A percentile compares a stretch with the other conserved stretches of the same genome.
Evolutionary conservation across 2,329 filamentous ascomycete species (phyloP).

Genomic region (Exophiala oligosperma): DNA sequence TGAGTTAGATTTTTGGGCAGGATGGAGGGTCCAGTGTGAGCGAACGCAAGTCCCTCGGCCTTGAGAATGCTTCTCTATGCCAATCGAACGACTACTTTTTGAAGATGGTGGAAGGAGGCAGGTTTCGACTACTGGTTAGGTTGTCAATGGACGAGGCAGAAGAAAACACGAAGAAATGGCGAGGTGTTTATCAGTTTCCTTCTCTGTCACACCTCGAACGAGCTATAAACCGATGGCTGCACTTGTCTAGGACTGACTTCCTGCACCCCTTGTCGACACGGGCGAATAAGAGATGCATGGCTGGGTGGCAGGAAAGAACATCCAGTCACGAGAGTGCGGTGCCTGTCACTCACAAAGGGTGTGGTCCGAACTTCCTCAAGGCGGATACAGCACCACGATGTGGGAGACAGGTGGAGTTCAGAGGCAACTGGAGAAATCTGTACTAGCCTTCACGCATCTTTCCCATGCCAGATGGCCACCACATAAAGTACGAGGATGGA

Average conservation of each 20-base stretch:
- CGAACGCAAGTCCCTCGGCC: too few relatives aligned
- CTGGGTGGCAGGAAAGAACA: neutral
- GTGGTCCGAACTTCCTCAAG: neutral
- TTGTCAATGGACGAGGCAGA: neutral
- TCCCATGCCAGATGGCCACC: too few relatives aligned
- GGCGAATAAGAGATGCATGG: neutral
- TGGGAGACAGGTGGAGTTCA: neutral
- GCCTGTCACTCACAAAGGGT: neutral
- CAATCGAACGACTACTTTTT: neutral
- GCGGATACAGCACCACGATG: neutral
- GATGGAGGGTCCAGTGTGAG: neutral
- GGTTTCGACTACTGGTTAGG: neutral
- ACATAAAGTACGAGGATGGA: too few relatives aligned
- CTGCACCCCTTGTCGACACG: neutral
- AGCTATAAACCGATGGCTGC: neutral
- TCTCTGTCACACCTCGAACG: conserved; percentile 16
- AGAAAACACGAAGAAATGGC: conserved; percentile 4
- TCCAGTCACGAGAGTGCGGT: neutral
- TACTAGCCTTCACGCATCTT: too few relatives aligned
- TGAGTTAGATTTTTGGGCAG: neutral
- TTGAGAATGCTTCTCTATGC: neutral
- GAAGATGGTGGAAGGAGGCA: neutral
- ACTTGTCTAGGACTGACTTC: neutral
- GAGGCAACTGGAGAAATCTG: neutral
- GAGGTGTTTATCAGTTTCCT: conserved; percentile 14